A percentile compares a stretch with the other conserved stretches of the same genome.
These are phyloP conservation scores for Fusarium mangiferae DNA, from an alignment of 2,329 filamentous ascomycete species.

Conservation along the genomic window DNA sequence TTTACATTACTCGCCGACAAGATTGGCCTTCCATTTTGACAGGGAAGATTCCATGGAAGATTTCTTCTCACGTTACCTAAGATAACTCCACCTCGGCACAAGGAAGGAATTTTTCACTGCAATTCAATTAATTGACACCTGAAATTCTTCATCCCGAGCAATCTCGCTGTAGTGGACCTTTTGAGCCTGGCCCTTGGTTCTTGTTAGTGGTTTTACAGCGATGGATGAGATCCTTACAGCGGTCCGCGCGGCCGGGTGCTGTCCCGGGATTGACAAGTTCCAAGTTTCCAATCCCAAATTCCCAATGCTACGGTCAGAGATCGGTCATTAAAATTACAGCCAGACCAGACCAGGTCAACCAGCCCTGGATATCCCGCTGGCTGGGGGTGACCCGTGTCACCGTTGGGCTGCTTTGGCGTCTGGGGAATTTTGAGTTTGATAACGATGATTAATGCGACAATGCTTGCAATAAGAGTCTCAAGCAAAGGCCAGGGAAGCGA, in stretches of 20 bases:
- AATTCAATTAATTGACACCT: slow-evolving; percentile 8
- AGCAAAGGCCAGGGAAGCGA: not conserved
- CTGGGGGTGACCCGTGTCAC: not conserved
- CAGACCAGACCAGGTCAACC: not conserved
- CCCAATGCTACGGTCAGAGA: slow-evolving; percentile 20
- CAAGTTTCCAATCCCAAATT: slow-evolving; percentile 22
- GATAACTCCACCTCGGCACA: slow-evolving; percentile 9
- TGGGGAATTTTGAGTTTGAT: slow-evolving; percentile 12
- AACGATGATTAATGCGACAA: slow-evolving; percentile 19
- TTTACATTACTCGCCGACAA: slow-evolving; percentile 15
- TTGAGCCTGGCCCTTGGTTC: slow-evolving; percentile 7
- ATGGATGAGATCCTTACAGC: slow-evolving; percentile 3
- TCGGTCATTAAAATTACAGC: slow-evolving; percentile 18
- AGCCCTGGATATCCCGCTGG: slow-evolving; percentile 5
- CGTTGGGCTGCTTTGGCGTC: not conserved
- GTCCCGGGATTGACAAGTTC: slow-evolving; percentile 15
- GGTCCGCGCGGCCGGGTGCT: slow-evolving; percentile 18
- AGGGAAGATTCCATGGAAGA: slow-evolving; percentile 32
- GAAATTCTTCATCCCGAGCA: slow-evolving; percentile 23
- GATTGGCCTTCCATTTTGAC: slow-evolving; percentile 14
- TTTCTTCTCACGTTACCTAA: slow-evolving; percentile 15
- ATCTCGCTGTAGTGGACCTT: slow-evolving; percentile 30
- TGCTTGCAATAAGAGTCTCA: slow-evolving; percentile 16
- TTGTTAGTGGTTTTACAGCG: not conserved
- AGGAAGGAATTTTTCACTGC: not conserved